phyloP scores from a whole-genome alignment of 106 monocot genomes.

The Platanthera guangdongensis region DNA sequence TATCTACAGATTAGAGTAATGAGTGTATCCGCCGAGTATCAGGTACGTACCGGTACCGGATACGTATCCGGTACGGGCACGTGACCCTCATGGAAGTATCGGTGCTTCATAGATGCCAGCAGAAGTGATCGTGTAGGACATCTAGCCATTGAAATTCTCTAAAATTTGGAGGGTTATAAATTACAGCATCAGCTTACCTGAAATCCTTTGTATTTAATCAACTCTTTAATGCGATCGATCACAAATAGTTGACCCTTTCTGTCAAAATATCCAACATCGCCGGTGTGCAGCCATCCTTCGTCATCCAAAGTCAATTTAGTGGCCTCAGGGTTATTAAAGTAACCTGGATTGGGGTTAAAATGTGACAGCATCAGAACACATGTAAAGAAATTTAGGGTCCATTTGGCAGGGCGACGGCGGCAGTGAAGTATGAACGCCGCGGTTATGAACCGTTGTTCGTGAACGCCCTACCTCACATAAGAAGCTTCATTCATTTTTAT shows the following conservation, averaged over 20 bases:
- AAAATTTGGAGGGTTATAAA: neutral
- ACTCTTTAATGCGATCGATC: slow-evolving; percentile 88
- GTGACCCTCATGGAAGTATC: too few species aligned
- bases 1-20: too few species aligned
- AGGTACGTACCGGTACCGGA: too few species aligned
- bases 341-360: slow-evolving; percentile 31
- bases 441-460: too few species aligned
- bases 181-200: slow-evolving; percentile 41
- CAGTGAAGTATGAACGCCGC: too few species aligned
- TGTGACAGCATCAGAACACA: neutral
- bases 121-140: neutral
- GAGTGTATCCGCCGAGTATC: too few species aligned
- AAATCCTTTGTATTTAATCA: slow-evolving; percentile 89
- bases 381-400: too few species aligned
- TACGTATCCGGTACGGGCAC: too few species aligned
- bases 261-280: slow-evolving; percentile 88
- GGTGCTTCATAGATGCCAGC: too few species aligned
- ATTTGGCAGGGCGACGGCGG: too few species aligned
- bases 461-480: neutral
- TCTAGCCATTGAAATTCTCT: neutral
- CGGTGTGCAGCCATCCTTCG: slow-evolving; percentile 90
- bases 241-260: slow-evolving; percentile 60
- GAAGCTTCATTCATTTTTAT: neutral
- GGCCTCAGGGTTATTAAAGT: slow-evolving; percentile 73
- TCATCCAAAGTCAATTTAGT: slow-evolving; percentile 55